Conservation (phyloP, 768 basidiomycete genomes). For the Boletus sp. region DNA sequence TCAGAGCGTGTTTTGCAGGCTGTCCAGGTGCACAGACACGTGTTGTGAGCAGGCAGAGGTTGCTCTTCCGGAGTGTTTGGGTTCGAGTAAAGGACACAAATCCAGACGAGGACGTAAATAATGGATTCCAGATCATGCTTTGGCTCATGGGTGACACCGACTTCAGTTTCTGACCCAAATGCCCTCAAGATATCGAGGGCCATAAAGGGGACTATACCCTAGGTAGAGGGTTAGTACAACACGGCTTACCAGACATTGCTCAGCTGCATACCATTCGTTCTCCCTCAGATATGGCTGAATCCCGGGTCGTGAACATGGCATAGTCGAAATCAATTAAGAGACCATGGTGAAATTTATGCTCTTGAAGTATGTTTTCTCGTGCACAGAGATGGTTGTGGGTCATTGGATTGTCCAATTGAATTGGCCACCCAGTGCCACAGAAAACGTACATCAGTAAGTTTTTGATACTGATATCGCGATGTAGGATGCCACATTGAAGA, state of each 20-base stretch:
- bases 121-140: not conserved
- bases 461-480: not conserved
- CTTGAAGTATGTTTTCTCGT: not conserved
- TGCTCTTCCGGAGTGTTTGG: not conserved
- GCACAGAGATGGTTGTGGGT: not conserved
- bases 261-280: not conserved
- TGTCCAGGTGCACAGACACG: not conserved
- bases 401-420: not conserved
- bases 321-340: slow-evolving; percentile 4
- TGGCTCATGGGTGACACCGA: not conserved
- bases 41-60: not conserved
- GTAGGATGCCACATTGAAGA: not conserved
- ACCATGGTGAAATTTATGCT: not conserved
- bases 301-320: not conserved
- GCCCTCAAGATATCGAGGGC: not conserved
- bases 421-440: not conserved
- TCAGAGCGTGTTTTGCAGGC: not conserved
- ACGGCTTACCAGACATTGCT: not conserved
- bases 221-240: not conserved
- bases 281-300: not conserved
- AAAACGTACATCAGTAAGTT: not conserved
- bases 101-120: not conserved
- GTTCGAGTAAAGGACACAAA: not conserved
- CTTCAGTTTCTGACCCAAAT: not conserved
- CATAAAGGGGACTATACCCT: slow-evolving; percentile 7